Evolutionary conservation across 208 protist species (phyloP).

Genomic region (Trypanosoma caninum): DNA sequence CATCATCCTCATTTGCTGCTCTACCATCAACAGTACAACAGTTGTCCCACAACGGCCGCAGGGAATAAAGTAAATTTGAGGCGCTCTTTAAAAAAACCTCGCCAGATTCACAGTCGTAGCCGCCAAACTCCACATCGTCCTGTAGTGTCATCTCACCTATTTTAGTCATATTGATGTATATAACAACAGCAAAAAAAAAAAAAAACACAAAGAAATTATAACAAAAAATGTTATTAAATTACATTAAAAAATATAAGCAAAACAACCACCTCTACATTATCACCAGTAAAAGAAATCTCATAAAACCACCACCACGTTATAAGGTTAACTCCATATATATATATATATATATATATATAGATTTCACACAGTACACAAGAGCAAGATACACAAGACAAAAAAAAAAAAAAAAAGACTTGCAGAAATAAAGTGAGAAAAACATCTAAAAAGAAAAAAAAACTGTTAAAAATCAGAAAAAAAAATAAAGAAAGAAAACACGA

Average conservation of each 20-base stretch:
- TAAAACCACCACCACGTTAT: too few relatives aligned
- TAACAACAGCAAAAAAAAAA: neutral
- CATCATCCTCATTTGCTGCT: neutral
- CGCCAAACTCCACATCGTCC: conserved; percentile 11
- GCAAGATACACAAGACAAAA: neutral
- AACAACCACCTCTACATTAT: too few relatives aligned
- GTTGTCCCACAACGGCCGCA: conserved; percentile 2
- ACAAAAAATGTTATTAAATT: neutral
- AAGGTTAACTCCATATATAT: neutral
- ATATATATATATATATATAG: neutral
- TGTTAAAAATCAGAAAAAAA: neutral
- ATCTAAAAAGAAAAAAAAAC: too few relatives aligned
- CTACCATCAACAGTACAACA: neutral
- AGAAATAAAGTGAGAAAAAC: too few relatives aligned
- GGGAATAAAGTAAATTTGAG: neutral
- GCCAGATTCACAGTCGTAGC: conserved; percentile 6
- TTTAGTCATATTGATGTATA: too few relatives aligned
- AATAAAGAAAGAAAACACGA: neutral
- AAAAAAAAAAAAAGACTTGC: too few relatives aligned
- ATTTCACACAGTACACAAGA: neutral
- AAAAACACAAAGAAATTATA: neutral
- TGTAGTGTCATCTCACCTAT: conserved; percentile 9
- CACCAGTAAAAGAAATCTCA: too few relatives aligned
- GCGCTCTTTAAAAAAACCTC: conserved; percentile 20
- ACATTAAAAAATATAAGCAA: too few relatives aligned